Conservation (phyloP, 768 basidiomycete species). For the Suillus paluster region DNA sequence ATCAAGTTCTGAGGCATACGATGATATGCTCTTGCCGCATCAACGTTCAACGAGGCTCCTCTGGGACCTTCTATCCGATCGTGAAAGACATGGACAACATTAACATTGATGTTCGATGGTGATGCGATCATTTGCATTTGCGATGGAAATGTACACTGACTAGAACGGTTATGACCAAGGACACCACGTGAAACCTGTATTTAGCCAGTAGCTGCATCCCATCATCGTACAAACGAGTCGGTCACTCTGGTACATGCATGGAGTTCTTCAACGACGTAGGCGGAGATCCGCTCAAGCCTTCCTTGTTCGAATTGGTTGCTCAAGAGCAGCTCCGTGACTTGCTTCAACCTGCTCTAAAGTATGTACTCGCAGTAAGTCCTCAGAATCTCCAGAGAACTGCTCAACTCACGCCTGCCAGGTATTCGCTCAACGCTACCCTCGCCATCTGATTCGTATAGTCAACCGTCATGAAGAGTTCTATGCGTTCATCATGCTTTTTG, state of each 20-base stretch:
- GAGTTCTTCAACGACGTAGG: conserved; percentile 84
- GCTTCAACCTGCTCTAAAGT: conserved; percentile 93
- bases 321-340: conserved; percentile 93
- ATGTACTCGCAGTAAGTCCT: conserved; percentile 80
- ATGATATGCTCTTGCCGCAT: too few relatives aligned
- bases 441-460: conserved; percentile 88
- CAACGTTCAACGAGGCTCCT: too few relatives aligned
- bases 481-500: conserved; percentile 82
- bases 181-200: not conserved
- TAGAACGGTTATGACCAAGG: too few relatives aligned
- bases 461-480: conserved; percentile 98
- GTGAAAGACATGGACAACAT: too few relatives aligned
- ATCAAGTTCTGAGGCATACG: too few relatives aligned
- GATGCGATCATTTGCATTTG: too few relatives aligned
- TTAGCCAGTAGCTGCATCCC: not conserved
- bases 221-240: not conserved
- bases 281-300: conserved; percentile 74
- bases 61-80: too few relatives aligned
- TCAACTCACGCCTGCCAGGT: conserved; percentile 54
- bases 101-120: too few relatives aligned
- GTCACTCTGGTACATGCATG: too few relatives aligned
- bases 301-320: conserved; percentile 89
- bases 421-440: conserved; percentile 92
- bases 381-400: not conserved
- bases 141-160: too few relatives aligned